Base-by-base conservation (phyloP, 805 yeast species). In the Tetrapisispora namnaoensis region DNA sequence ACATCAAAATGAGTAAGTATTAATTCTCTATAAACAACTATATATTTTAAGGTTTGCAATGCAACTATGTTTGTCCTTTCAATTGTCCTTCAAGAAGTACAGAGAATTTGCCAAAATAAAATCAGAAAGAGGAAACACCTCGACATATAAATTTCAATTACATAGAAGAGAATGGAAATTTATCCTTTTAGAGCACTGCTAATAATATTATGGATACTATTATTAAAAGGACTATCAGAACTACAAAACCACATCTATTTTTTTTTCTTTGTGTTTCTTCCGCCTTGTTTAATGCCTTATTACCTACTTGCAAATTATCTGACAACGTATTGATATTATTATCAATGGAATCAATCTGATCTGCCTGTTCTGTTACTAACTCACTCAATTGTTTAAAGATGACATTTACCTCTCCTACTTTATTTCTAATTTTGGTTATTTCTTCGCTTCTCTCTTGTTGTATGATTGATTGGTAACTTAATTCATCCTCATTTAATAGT, bases 281-380 rank as follows among this genome's bases (percentile, higher is more conserved):
- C 5, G 96, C 96, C 57, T 79, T 80, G 10, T 64, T 65, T 44
- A 90, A 71, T 59, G 89, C 95, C 20, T 76, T 74, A 30, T 79
- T 75, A 0, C 96, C 95, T 47, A 75, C 75, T 49, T 80, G 82
- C 6, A 86, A 76, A 57, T 86, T 83, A 21, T 70, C 74, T 6
- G 82, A 78, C 51, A 83, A 70, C 42, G 75, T 78, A 24, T 80
- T 67, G 42, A 90, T 72, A 65, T 88, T 88, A 52, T 83, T 87
- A 60, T 88, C 96, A 17, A 90, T 79, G 0, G 89, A 79, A 59
- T 88, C 95, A 17, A 90, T 74, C 55, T 86, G 89, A 30, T 77
- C 81, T 6, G 95, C 96, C 62, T 90, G 97, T 63, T 87, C 90
- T 46, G 75, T 72, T 2, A 90, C 93, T 57, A 90, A 69, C 37